These are phyloP conservation scores for Fusarium euwallaceae DNA, from an alignment of 2,329 filamentous ascomycete species.

Conservation along the genomic window DNA sequence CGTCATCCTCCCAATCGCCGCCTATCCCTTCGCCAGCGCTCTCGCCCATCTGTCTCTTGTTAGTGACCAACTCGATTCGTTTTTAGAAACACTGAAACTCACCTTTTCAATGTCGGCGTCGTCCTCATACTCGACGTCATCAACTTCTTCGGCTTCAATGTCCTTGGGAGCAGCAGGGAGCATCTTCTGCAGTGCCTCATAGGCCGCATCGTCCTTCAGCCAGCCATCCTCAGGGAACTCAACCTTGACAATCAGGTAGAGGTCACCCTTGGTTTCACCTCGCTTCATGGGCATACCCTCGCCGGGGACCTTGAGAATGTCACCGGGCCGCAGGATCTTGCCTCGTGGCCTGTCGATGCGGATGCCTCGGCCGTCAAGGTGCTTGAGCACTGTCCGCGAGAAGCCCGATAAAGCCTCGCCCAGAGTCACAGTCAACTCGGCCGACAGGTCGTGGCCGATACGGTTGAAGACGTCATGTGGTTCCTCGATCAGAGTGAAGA, in stretches of 20 bases:
- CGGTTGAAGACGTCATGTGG: constrained; percentile 86
- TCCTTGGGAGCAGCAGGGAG: constrained; percentile 74
- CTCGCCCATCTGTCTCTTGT: constrained; percentile 72
- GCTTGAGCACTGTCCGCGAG: constrained; percentile 88
- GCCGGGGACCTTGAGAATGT: constrained; percentile 86
- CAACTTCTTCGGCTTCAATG: constrained; percentile 80
- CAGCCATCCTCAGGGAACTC: constrained; percentile 91
- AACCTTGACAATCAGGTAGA: constrained; percentile 88
- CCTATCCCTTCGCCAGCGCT: constrained; percentile 76
- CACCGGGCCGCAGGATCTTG: constrained; percentile 83
- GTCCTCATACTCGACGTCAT: constrained; percentile 90
- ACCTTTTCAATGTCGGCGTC: constrained; percentile 86
- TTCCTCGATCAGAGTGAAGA: constrained; percentile 88
- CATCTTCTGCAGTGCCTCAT: constrained; percentile 79
- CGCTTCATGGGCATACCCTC: constrained; percentile 97
- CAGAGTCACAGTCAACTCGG: constrained; percentile 84
- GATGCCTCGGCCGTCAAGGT: constrained; percentile 94
- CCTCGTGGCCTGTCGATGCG: constrained; percentile 83
- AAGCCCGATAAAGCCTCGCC: constrained; percentile 90
- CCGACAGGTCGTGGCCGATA: constrained; percentile 85
- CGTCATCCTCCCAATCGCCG: constrained; percentile 75
- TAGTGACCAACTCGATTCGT: constrained; percentile 10
- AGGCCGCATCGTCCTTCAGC: constrained; percentile 78
- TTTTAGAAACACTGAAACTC: constrained; percentile 46
- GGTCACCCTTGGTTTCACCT: constrained; percentile 84